Evolutionary conservation across 768 basidiomycete species (phyloP).

Genomic region (Tulasnella sp.): DNA sequence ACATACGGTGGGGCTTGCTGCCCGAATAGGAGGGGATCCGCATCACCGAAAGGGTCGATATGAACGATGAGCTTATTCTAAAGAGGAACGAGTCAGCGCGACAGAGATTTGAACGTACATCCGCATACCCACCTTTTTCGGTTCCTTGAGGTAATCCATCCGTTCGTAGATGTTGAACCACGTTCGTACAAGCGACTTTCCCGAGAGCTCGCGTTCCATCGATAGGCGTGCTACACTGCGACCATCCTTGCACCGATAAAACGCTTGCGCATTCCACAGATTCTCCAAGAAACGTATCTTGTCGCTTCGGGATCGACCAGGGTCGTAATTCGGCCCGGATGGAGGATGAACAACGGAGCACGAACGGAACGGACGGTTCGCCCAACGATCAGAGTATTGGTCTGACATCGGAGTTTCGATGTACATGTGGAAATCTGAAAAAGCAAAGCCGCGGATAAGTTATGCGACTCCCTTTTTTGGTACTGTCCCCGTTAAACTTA

Average conservation of each 20-base stretch:
- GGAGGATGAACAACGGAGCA: slow-evolving; percentile 76
- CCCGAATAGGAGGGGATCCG: slow-evolving; percentile 75
- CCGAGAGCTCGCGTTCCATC: slow-evolving; percentile 50
- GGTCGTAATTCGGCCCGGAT: slow-evolving; percentile 60
- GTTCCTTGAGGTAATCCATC: slow-evolving; percentile 70
- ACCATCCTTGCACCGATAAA: slow-evolving; percentile 64
- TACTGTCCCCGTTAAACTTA: slow-evolving; percentile 41
- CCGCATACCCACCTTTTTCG: slow-evolving; percentile 60
- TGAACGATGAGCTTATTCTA: slow-evolving; percentile 88
- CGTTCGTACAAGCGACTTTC: slow-evolving; percentile 66
- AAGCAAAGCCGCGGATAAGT: background rate
- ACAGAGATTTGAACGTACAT: background rate
- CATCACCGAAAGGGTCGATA: slow-evolving; percentile 69
- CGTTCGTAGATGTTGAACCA: slow-evolving; percentile 88
- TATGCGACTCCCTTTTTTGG: slow-evolving; percentile 29
- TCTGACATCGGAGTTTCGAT: slow-evolving; percentile 79
- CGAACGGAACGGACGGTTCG: slow-evolving; percentile 77
- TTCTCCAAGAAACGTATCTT: slow-evolving; percentile 85
- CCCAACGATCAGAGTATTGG: slow-evolving; percentile 75
- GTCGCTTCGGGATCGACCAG: slow-evolving; percentile 57
- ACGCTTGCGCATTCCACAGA: slow-evolving; percentile 84
- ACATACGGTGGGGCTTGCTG: slow-evolving; percentile 67
- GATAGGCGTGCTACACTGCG: slow-evolving; percentile 70
- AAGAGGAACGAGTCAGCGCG: background rate
- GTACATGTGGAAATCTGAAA: slow-evolving; percentile 76